These are phyloP conservation scores for Cercospora brassicicola DNA, from an alignment of 2,329 filamentous ascomycete genomes.

Conservation along the genomic window DNA sequence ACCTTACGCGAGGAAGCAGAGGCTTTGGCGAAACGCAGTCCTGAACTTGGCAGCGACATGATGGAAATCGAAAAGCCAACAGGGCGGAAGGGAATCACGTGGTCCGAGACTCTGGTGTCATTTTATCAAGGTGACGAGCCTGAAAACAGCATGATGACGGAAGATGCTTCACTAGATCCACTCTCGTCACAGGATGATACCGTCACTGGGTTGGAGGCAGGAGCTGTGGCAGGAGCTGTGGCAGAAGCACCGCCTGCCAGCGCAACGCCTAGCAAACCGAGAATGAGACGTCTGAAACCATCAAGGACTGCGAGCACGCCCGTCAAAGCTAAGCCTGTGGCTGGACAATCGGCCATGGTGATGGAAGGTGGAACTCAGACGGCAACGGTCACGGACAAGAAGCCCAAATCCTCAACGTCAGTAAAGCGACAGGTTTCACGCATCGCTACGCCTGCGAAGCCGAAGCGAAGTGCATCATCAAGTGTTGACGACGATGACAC, in stretches of 20 bases:
- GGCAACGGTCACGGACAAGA: background rate
- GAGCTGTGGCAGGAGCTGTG: constrained; percentile 1
- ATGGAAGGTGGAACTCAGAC: background rate
- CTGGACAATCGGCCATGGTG: background rate
- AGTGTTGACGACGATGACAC: background rate
- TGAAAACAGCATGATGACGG: constrained; percentile 27
- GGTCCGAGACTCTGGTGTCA: constrained; percentile 50
- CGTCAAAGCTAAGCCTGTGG: constrained; percentile 13
- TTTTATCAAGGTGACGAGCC: constrained; percentile 42
- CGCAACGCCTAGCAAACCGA: constrained; percentile 38
- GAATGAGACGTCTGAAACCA: constrained; percentile 30
- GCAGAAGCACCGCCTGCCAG: constrained; percentile 22
- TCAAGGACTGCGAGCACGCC: constrained; percentile 29
- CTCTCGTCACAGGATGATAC: constrained; percentile 5
- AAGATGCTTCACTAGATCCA: constrained; percentile 24
- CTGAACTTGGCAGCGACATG: constrained; percentile 9
- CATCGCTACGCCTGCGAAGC: constrained; percentile 40
- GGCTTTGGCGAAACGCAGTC: constrained; percentile 15
- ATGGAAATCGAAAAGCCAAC: constrained; percentile 30
- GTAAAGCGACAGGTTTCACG: constrained; percentile 34
- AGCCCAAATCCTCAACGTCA: background rate
- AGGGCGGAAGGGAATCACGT: constrained; percentile 42
- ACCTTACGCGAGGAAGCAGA: constrained; percentile 40
- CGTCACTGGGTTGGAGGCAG: constrained; percentile 1
- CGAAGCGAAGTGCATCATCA: constrained; percentile 2